Conservation (phyloP, 1,284 basidiomycete species). For the Bondarzewia mesenterica region DNA sequence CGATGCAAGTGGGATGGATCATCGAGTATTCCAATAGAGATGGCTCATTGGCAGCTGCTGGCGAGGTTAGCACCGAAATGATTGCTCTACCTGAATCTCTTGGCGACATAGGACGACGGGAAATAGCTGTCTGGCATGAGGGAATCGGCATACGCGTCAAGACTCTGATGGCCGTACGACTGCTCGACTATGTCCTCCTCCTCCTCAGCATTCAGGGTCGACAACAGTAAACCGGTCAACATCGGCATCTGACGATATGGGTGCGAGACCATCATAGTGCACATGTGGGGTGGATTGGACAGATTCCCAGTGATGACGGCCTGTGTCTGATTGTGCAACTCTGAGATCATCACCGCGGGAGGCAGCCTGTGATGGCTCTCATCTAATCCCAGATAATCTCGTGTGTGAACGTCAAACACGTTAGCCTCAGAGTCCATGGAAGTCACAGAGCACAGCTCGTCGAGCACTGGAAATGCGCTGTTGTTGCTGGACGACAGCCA, state of each 20-base stretch:
- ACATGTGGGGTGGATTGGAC: slow-evolving; percentile 65
- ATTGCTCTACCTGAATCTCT: slow-evolving; percentile 66
- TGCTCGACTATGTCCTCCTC: slow-evolving; percentile 64
- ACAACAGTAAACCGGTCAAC: slow-evolving; percentile 44
- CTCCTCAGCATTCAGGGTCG: slow-evolving; percentile 54
- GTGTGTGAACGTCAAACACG: slow-evolving; percentile 86
- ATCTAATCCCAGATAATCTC: slow-evolving; percentile 92
- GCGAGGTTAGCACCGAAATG: slow-evolving; percentile 45
- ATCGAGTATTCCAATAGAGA: slow-evolving; percentile 87
- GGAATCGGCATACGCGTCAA: slow-evolving; percentile 45
- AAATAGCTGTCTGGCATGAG: slow-evolving; percentile 42
- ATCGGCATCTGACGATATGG: slow-evolving; percentile 62
- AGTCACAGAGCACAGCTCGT: slow-evolving; percentile 72
- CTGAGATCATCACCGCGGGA: slow-evolving; percentile 76
- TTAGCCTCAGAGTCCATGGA: slow-evolving; percentile 74
- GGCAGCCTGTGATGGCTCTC: slow-evolving; percentile 42
- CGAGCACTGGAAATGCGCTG: slow-evolving; percentile 54
- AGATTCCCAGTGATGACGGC: slow-evolving; percentile 80
- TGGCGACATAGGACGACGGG: slow-evolving; percentile 52
- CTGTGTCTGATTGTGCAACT: slow-evolving; percentile 80
- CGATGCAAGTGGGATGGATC: slow-evolving; percentile 63
- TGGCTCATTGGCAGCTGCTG: slow-evolving; percentile 74
- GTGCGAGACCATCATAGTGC: slow-evolving; percentile 86
- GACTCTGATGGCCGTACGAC: slow-evolving; percentile 39
- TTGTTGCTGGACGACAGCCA: slow-evolving; percentile 72